A percentile compares a stretch with the other conserved stretches of the same genome.
Conservation (phyloP, 2,329 filamentous ascomycete species). For the Alternaria triticina region DNA sequence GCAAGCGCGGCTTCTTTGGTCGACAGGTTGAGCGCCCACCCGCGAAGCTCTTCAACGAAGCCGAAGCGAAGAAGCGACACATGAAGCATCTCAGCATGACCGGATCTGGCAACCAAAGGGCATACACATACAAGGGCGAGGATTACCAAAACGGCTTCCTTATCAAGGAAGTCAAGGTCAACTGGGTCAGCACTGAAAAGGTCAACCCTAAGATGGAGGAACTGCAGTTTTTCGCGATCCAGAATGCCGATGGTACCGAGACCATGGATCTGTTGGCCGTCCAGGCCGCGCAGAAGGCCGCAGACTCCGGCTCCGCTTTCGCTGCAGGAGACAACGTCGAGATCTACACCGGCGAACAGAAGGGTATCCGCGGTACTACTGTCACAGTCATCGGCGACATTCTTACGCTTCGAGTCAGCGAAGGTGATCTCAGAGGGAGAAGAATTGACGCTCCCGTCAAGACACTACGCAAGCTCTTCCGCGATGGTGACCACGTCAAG, state of each 20-base stretch:
- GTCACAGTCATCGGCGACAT: constrained; percentile 89
- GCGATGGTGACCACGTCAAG: constrained; percentile 95
- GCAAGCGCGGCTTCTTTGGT: constrained; percentile 70
- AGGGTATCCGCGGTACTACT: constrained; percentile 84
- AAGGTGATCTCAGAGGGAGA: constrained; percentile 82
- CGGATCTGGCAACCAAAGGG: constrained; percentile 65
- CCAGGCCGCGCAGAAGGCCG: constrained; percentile 86
- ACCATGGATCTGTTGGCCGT: constrained; percentile 91
- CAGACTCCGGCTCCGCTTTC: constrained; percentile 80
- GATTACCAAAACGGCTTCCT: constrained; percentile 93
- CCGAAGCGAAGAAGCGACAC: constrained; percentile 88
- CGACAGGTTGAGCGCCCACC: constrained; percentile 73
- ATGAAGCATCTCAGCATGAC: constrained; percentile 65
- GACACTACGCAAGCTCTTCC: constrained; percentile 90
- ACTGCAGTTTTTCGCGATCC: constrained; percentile 90
- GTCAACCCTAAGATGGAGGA: constrained; percentile 95
- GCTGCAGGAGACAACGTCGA: constrained; percentile 95
- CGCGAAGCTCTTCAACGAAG: constrained; percentile 89
- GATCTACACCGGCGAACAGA: constrained; percentile 94
- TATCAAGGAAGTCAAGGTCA: constrained; percentile 91
- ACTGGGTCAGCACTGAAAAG: constrained; percentile 81
- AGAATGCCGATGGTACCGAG: constrained; percentile 88
- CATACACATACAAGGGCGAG: constrained; percentile 85
- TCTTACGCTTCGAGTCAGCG: constrained; percentile 82
- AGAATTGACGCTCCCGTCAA: constrained; percentile 92